Evolutionary conservation across 305 asterid species (phyloP), one percentile per base, ranked within the genome.

Genomic region (Ilex paraguariensis): DNA sequence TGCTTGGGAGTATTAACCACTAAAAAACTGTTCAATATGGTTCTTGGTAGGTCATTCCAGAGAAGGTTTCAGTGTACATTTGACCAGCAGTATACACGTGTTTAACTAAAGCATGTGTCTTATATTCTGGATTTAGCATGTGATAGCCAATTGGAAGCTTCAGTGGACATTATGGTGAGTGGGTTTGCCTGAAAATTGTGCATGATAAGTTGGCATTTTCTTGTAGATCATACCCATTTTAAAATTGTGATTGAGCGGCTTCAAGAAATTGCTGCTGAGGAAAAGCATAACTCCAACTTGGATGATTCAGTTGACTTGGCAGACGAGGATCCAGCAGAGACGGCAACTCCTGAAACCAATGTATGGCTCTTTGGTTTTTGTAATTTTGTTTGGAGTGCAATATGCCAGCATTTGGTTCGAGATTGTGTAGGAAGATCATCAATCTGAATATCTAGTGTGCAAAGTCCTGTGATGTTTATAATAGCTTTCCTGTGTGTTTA

Each of bases 171-270:
- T 50, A 15, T 6, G 64, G 56, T 61, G 62, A 56, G 14, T 49
- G 61, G 36, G 44, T 30, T n/a, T 46, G 30, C 6, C 8, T 50
- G 31, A 3, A 46, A 13, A 46, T 13, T 46, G 52, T 12, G 55
- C 17, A 28, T 30, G 62, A 40, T 21, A 65, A 36, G 60, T 28
- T 56, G 60, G 31, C 52, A 42, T 61, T 62, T 44, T 66, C 67
- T 68, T 76, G 77, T 87, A 91, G 97, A 82, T 80, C 76, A 70
- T 79, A 82, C 88, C 75, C 87, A 81, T 74, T 87, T 81, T 51
- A 59, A 79, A 62, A 61, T 48, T 66, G 80, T 90, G 70, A 80
- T 85, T 51, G 82, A 78, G 66, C 81, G 66, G 44, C 54, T 87
- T 62, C 70, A 77, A 56, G 71, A 83, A 82, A 71, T 68, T 53